These are phyloP conservation scores for Metarhizium album DNA, from an alignment of 2,329 filamentous ascomycete genomes.

Conservation along the genomic window DNA sequence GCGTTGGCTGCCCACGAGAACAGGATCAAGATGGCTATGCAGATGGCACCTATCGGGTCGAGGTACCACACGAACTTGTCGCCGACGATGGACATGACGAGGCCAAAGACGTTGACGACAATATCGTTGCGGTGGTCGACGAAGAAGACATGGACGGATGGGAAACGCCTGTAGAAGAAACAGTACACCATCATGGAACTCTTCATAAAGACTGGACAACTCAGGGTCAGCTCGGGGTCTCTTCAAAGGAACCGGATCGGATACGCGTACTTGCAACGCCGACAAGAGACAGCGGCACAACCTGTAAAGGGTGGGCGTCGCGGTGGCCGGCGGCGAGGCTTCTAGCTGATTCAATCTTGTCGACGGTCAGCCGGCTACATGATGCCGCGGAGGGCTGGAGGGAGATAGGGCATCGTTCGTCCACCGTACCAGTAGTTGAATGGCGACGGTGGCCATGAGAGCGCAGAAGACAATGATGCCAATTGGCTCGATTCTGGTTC, in stretches of 20 bases:
- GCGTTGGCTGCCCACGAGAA: slow-evolving; percentile 51
- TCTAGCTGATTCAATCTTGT: slow-evolving; percentile 43
- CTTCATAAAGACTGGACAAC: slow-evolving; percentile 27
- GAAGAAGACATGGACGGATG: slow-evolving; percentile 45
- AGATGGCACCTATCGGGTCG: slow-evolving; percentile 50
- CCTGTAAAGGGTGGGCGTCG: slow-evolving; percentile 33
- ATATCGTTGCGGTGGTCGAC: slow-evolving; percentile 48
- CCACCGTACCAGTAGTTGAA: slow-evolving; percentile 41
- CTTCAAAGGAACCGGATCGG: neutral
- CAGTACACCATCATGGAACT: slow-evolving; percentile 42
- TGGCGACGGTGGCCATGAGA: slow-evolving; percentile 55
- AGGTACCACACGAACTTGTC: slow-evolving; percentile 45
- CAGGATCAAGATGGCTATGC: slow-evolving; percentile 49
- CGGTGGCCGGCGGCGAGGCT: slow-evolving; percentile 32
- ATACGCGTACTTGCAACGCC: slow-evolving; percentile 36
- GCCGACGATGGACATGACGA: slow-evolving; percentile 44
- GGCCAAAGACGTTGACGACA: slow-evolving; percentile 42
- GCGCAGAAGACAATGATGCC: slow-evolving; percentile 57
- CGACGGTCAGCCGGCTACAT: too few relatives aligned
- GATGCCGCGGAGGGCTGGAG: too few relatives aligned
- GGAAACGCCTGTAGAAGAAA: slow-evolving; percentile 40
- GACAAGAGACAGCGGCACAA: slow-evolving; percentile 45
- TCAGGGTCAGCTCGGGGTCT: neutral
- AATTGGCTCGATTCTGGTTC: slow-evolving; percentile 52
- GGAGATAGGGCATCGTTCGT: too few relatives aligned